Base-by-base conservation (phyloP, 495 filamentous ascomycete genomes). In the Daldinia childiae region DNA sequence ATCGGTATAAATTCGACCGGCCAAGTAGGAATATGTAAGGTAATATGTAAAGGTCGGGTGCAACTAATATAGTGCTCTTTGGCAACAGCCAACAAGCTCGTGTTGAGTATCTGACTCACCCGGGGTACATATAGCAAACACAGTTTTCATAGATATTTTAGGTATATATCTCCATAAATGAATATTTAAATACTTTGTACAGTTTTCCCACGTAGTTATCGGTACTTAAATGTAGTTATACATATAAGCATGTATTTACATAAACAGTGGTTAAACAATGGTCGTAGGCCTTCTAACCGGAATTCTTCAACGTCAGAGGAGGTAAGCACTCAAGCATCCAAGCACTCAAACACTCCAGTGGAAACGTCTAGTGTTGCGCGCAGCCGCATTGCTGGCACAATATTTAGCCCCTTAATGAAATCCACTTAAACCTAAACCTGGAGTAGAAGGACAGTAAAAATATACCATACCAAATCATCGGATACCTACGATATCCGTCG, bases 1-100 rank as follows among this genome's bases (percentile, higher is more conserved):
- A 62, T 71, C 54, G 67, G 51, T 24, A 69, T 54, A 39, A 67
- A 58, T 62, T 59, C 32, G 41, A 15, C 58, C 43, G 39, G 43
- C 45, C 19, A 24, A 57, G 24, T 55, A 9, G 45, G 32, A 32
- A 17, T 32, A 64, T 45, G 36, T 51, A 36, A 60, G 19, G 15
- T 45, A n/a, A n/a, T n/a, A n/a, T n/a, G n/a, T n/a, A n/a, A n/a
- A n/a, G n/a, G n/a, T n/a, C n/a, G n/a, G n/a, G n/a, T n/a, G 41
- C 52, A 34, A 34, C 32, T 30, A 30, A 30, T 30, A 9, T 9
- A 2, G 8, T 34, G 32, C 32, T 11, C 9, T 34, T 2, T 11
- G 9, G 9, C 32, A 34, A 34, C 9, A 11, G 9, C 32, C 1
- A 36, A 36, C 12, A 36, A 36, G 34, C 12, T 36, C 34, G 34